Percentiles rank a stretch among this genome's conserved stretches.
These are phyloP conservation scores for Neonectria sp. DNA, from an alignment of 2,329 filamentous ascomycete genomes.

Conservation along the genomic window DNA sequence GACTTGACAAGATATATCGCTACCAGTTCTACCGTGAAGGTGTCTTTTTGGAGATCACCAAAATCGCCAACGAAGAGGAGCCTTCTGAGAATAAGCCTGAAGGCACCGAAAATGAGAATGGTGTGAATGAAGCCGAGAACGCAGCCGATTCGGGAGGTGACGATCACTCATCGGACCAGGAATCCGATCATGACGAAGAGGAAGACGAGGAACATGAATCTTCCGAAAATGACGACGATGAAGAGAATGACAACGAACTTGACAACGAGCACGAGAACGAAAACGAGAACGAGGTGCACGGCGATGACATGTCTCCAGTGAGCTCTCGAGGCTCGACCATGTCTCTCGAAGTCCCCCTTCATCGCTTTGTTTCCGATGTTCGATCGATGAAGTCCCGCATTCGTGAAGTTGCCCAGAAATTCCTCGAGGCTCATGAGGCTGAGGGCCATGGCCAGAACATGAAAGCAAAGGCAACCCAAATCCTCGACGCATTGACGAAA, in stretches of 20 bases:
- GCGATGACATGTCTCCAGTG: constrained; percentile 74
- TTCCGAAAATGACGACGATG: constrained; percentile 59
- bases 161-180: constrained; percentile 49
- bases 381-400: constrained; percentile 77
- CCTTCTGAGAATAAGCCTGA: constrained; percentile 37
- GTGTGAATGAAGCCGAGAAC: constrained; percentile 46
- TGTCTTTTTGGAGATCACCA: constrained; percentile 91
- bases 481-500: constrained; percentile 79
- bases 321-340: constrained; percentile 78
- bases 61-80: constrained; percentile 74
- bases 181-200: constrained; percentile 48
- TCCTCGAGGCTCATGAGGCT: constrained; percentile 86
- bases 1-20: constrained; percentile 89
- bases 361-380: constrained; percentile 62
- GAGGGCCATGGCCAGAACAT: constrained; percentile 80
- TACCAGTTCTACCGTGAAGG: constrained; percentile 98
- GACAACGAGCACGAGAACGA: constrained; percentile 66
- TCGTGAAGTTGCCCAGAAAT: constrained; percentile 82
- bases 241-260: constrained; percentile 63
- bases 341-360: constrained; percentile 71
- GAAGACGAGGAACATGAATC: constrained; percentile 58
- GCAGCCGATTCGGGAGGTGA: constrained; percentile 48
- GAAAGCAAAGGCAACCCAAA: constrained; percentile 83
- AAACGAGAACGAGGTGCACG: constrained; percentile 65
- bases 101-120: constrained; percentile 35